Evolutionary conservation across 495 filamentous ascomycete species (phyloP).

Genomic region (Penicilliopsis zonata): DNA sequence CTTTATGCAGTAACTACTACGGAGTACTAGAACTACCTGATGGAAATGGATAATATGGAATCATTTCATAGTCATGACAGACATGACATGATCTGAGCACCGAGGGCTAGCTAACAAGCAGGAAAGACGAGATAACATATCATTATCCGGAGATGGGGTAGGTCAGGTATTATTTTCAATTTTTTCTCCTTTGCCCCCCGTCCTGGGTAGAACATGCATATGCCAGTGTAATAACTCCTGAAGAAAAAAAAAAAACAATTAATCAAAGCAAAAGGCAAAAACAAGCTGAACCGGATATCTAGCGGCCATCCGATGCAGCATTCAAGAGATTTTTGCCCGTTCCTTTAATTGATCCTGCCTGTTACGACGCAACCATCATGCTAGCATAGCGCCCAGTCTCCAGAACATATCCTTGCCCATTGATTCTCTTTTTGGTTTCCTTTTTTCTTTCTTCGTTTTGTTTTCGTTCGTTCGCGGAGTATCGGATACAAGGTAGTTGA

Average conservation of each 20-base stretch:
- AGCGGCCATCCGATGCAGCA: constrained; percentile 28
- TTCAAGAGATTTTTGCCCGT: no score
- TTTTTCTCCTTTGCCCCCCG: no score
- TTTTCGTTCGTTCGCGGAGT: constrained; percentile 31
- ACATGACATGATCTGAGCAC: constrained; percentile 19
- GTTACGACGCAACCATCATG: constrained; percentile 22
- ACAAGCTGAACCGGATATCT: constrained; percentile 17
- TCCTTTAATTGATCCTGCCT: no score
- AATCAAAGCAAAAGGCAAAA: no score
- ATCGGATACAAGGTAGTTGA: constrained; percentile 37
- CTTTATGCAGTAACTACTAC: no score
- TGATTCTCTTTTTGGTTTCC: constrained; percentile 43
- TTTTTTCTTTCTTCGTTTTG: constrained; percentile 26
- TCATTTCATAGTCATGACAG: constrained; percentile 28
- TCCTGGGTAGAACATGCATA: constrained; percentile 3
- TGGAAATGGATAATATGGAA: no score
- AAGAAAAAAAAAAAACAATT: neutral
- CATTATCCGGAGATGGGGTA: constrained; percentile 10
- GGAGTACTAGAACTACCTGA: no score
- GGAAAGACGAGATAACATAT: constrained; percentile 12
- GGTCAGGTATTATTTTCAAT: constrained; percentile 21
- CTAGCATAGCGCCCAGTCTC: constrained; percentile 33
- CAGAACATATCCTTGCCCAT: constrained; percentile 38
- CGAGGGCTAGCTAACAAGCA: constrained; percentile 10
- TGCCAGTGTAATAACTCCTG: constrained; percentile 3